Evolutionary conservation across 495 filamentous ascomycete genomes (phyloP).

Genomic region (Lasiosphaeria miniovina): DNA sequence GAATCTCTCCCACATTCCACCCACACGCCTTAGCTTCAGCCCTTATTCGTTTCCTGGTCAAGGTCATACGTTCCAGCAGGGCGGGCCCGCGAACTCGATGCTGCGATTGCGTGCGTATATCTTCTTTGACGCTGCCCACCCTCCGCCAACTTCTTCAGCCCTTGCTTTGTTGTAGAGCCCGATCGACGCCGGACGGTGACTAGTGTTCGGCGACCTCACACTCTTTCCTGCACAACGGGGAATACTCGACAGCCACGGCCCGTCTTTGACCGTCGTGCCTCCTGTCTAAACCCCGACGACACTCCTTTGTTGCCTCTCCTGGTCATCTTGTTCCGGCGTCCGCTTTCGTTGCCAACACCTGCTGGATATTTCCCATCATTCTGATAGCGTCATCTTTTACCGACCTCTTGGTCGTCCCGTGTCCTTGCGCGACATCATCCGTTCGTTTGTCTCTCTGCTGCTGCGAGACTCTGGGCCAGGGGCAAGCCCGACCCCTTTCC

Average conservation of each 20-base stretch:
- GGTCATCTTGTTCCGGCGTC: constrained; percentile 4
- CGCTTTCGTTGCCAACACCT: not conserved
- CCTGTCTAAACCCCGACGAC: constrained; percentile 10
- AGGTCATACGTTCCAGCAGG: constrained; percentile 15
- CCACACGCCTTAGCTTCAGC: not conserved
- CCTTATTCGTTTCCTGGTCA: constrained; percentile 1
- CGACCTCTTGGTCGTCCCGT: not conserved
- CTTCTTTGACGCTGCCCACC: constrained; percentile 19
- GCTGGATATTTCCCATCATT: not conserved
- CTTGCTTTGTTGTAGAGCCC: constrained; percentile 15
- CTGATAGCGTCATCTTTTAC: not conserved
- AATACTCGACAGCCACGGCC: constrained; percentile 3
- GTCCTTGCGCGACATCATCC: not conserved
- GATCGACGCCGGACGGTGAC: constrained; percentile 11
- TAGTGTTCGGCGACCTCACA: not conserved
- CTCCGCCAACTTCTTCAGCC: constrained; percentile 14
- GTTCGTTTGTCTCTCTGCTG: too few relatives aligned
- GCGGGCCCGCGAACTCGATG: constrained; percentile 14
- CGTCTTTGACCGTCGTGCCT: constrained; percentile 13
- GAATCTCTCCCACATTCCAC: constrained; percentile 23
- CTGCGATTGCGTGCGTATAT: constrained; percentile 13
- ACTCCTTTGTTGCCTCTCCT: constrained; percentile 30
- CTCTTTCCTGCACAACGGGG: not conserved
- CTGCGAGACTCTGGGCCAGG: too few relatives aligned
- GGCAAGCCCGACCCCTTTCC: too few relatives aligned